Evolutionary conservation across 257 asterid species (phyloP), one percentile per base, ranked within the genome.

Genomic region (Solanum lycopersicoides): DNA sequence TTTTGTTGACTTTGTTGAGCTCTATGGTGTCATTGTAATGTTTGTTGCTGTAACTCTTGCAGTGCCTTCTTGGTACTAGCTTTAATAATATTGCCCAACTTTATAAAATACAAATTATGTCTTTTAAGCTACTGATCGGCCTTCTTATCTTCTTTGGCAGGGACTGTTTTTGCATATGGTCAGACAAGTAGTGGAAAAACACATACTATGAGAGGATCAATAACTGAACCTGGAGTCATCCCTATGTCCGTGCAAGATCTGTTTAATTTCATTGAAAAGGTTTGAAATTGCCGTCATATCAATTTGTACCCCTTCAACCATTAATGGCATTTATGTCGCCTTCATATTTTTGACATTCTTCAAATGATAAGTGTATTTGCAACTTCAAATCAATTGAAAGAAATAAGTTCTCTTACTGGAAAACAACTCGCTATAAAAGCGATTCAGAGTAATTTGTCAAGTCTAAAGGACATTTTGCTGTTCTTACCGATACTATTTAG

Each of bases 141-240:
- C 74, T 87, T 86, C 63, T 76, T 66, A 39, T 73, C 79, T 65
- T 71, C 80, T 86, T 86, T 59, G 56, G 39, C 80, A 96, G 99
- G 99, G 77, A 96, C 98, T 68, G 99, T 96, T 42, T 96, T 96
- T 93, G 99, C 99, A 71, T 96, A 96, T 93, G 99, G 99, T 80
- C 99, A 96, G 92, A 96, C 99, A 72, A 96, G 98, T 85, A 96
- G 98, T 89, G 99, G 99, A 44, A 96, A 96, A 88, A 96, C 99
- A 9, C 95, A 95, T 88, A 96, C 99, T 4, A 96, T 96, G 99
- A 96, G 99, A 41, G 99, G 99, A 86, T 93, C 98, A 82, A 87
- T 85, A 84, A 89, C 89, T n/a, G 98, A 96, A 90, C 98, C 95
- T 72, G 99, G 99, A 93, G 97, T 96, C 59, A 96, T 96, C 74